Evolutionary conservation across 805 yeast species (phyloP).

Genomic region (Candida bentonensis): DNA sequence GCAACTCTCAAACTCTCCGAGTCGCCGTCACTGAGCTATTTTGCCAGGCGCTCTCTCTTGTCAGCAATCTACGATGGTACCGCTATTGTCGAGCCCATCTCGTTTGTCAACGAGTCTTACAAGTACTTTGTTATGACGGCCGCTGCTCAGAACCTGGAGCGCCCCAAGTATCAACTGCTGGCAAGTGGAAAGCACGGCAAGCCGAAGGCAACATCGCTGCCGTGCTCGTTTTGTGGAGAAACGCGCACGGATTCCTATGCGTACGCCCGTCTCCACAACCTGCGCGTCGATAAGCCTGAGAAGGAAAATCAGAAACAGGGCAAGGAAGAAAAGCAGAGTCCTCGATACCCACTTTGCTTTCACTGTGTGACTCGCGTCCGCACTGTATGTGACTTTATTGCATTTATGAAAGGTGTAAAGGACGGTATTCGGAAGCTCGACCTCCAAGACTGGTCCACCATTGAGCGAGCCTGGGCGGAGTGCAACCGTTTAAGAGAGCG

Average conservation of each 20-base stretch:
- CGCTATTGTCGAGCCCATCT: constrained; percentile 73
- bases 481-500: constrained; percentile 50
- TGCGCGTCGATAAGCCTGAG: constrained; percentile 27
- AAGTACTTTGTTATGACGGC: constrained; percentile 12
- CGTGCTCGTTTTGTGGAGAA: constrained; percentile 83
- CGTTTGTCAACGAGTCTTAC: constrained; percentile 67
- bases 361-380: constrained; percentile 70
- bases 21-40: constrained; percentile 44
- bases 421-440: constrained; percentile 47
- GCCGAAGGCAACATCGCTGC: constrained; percentile 32
- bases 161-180: not conserved
- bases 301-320: constrained; percentile 9
- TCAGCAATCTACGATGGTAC: constrained; percentile 61
- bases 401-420: constrained; percentile 53
- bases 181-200: not conserved
- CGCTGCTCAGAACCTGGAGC: not conserved
- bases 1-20: constrained; percentile 51
- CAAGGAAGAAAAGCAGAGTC: constrained; percentile 16
- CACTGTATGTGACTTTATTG: constrained; percentile 69
- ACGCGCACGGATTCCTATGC: constrained; percentile 51
- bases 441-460: constrained; percentile 13
- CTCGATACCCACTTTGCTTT: constrained; percentile 57
- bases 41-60: not conserved
- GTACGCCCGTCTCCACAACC: constrained; percentile 62
- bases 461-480: constrained; percentile 47